A percentile compares a stretch with the other conserved stretches of the same genome.
phyloP scores from a whole-genome alignment of 176 grass and related monocot genomes.

The Rhynchospora tenuis region DNA sequence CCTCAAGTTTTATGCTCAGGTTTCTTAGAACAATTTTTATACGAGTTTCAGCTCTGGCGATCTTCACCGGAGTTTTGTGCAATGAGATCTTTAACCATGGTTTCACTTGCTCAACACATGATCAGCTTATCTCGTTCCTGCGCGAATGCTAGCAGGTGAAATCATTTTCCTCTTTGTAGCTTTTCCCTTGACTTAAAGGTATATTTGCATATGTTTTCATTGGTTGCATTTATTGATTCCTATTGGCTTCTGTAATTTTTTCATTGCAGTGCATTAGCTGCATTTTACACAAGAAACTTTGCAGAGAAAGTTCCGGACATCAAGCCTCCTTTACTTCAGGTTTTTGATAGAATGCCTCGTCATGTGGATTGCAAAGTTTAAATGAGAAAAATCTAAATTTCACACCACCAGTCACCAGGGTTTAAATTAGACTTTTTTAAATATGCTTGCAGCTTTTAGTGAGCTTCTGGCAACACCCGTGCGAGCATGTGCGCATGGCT shows the following conservation, averaged over 20 bases:
- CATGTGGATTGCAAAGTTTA: background rate
- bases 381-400: background rate
- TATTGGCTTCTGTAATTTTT: constrained; percentile 3
- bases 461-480: constrained; percentile 96
- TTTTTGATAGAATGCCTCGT: constrained; percentile 17
- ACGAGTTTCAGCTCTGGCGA: constrained; percentile 77
- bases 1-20: background rate
- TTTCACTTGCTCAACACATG: constrained; percentile 92
- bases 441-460: constrained; percentile 70
- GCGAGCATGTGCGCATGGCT: constrained; percentile 93
- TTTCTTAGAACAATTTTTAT: constrained; percentile 24
- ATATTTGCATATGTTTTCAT: background rate
- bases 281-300: constrained; percentile 97
- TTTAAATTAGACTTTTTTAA: background rate
- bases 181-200: background rate
- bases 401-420: background rate
- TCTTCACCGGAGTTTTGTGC: constrained; percentile 89
- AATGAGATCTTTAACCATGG: constrained; percentile 86
- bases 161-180: constrained; percentile 1
- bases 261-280: constrained; percentile 81
- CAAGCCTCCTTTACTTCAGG: constrained; percentile 91
- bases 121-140: constrained; percentile 77
- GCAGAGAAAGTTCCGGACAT: constrained; percentile 85
- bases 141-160: constrained; percentile 84
- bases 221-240: background rate